A percentile compares a stretch with the other conserved stretches of the same genome.
phyloP scores from a whole-genome alignment of 805 yeast species.

The Pichia insulana region DNA sequence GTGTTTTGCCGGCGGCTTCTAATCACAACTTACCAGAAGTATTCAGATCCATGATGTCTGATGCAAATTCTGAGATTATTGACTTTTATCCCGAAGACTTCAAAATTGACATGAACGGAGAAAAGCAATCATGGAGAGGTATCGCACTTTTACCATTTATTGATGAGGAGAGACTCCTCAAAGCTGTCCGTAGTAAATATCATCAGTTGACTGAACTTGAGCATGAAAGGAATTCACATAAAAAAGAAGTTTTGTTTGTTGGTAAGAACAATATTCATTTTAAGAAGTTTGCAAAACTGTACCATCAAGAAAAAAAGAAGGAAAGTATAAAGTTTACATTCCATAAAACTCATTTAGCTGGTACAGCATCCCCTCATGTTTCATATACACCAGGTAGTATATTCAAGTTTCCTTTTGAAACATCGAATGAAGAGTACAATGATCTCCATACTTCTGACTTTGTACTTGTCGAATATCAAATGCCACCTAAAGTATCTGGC shows the following conservation, averaged over 20 bases:
- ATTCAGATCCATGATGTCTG: conserved; percentile 74
- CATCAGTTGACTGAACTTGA: conserved; percentile 59
- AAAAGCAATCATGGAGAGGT: conserved; percentile 93
- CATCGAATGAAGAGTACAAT: conserved; percentile 28
- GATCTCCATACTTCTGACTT: conserved; percentile 32
- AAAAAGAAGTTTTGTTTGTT: conserved; percentile 60
- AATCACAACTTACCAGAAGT: conserved; percentile 77
- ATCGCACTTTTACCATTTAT: conserved; percentile 85
- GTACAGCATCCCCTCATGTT: conserved; percentile 34
- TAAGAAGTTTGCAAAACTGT: conserved; percentile 31
- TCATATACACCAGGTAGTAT: conserved; percentile 30
- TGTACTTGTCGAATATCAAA: conserved; percentile 41
- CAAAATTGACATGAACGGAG: conserved; percentile 91
- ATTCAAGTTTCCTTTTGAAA: conserved; percentile 37
- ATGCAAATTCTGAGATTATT: conserved; percentile 70
- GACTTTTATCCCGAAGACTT: conserved; percentile 89
- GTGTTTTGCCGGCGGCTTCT: conserved; percentile 90
- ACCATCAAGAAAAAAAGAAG: conserved; percentile 36
- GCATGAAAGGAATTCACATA: conserved; percentile 55
- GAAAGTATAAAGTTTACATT: conserved; percentile 35
- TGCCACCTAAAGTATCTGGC: conserved; percentile 53
- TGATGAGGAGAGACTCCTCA: conserved; percentile 67
- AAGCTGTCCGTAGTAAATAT: conserved; percentile 60
- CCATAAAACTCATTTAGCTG: conserved; percentile 50
- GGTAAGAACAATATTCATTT: conserved; percentile 53